These are phyloP conservation scores for Pleurozium schreberi DNA, from an alignment of 225 moss, liverwort and hornwort genomes.

Conservation along the genomic window DNA sequence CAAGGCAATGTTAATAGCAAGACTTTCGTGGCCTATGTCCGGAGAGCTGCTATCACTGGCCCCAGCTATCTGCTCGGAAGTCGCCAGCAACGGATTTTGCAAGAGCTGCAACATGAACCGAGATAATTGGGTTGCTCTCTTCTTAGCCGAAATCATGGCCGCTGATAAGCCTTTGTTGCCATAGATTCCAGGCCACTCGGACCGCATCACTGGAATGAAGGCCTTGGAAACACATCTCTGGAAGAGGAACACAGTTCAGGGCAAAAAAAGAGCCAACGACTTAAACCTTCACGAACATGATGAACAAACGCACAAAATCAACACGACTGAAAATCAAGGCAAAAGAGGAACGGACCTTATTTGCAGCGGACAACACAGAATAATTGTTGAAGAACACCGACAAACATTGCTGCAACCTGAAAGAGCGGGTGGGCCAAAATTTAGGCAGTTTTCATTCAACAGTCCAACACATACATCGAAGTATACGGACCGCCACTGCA, in stretches of 20 bases:
- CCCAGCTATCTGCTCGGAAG: conserved; percentile 12
- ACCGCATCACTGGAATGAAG: conserved; percentile 72
- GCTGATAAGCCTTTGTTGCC: conserved; percentile 36
- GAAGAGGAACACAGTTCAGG: background rate
- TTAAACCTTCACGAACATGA: background rate
- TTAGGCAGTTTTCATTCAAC: background rate
- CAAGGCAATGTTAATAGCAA: conserved; percentile 41
- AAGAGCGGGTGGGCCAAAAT: background rate
- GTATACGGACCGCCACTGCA: no score
- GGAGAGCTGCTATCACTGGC: conserved; percentile 8
- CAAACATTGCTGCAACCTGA: conserved; percentile 69
- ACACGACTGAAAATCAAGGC: background rate
- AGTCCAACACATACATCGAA: background rate
- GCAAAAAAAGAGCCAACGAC: background rate
- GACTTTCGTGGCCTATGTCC: conserved; percentile 38
- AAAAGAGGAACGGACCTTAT: conserved; percentile 36
- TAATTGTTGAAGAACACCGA: conserved; percentile 76
- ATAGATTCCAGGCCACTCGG: conserved; percentile 76
- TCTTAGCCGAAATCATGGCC: conserved; percentile 45
- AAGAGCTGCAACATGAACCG: conserved; percentile 79
- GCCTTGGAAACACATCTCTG: conserved; percentile 70
- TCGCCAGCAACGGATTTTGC: conserved; percentile 37
- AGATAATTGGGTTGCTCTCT: conserved; percentile 62
- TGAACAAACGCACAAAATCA: background rate
- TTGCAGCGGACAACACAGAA: conserved; percentile 59